Evolutionary conservation across 441 rosid genomes (phyloP).

Genomic region (Jatropha multifida): DNA sequence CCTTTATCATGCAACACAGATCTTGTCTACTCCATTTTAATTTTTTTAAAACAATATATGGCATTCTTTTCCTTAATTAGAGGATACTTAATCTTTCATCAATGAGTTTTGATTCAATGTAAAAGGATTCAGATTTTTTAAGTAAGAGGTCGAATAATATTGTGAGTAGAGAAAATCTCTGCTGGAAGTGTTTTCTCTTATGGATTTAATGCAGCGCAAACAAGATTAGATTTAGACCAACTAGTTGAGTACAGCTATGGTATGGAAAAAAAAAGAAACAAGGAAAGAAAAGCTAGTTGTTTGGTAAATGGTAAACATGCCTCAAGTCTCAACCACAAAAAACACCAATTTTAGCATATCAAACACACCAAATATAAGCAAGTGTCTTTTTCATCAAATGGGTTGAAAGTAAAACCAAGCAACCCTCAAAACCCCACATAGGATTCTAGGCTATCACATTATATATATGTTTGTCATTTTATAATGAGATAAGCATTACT

Average conservation of each 20-base stretch:
- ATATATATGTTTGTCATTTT: slow-evolving; percentile 25
- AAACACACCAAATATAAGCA: slow-evolving; percentile 1
- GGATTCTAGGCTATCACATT: slow-evolving; percentile 56
- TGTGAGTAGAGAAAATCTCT: too few species aligned
- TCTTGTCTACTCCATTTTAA: not conserved
- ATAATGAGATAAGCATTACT: slow-evolving; percentile 16
- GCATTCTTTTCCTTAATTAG: not conserved
- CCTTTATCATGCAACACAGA: slow-evolving; percentile 21
- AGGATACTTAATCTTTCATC: not conserved
- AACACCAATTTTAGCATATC: not conserved
- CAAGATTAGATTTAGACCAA: too few species aligned
- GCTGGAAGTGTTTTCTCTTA: too few species aligned
- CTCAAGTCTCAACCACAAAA: slow-evolving; percentile 21
- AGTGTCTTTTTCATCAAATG: slow-evolving; percentile 29
- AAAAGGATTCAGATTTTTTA: too few species aligned
- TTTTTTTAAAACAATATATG: not conserved
- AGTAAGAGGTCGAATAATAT: too few species aligned
- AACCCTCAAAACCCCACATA: slow-evolving; percentile 44
- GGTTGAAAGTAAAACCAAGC: slow-evolving; percentile 27
- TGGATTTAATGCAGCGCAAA: too few species aligned
- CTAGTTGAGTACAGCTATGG: too few species aligned
- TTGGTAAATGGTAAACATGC: slow-evolving; percentile 21
- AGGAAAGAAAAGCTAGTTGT: not conserved
- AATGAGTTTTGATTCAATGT: too few species aligned
- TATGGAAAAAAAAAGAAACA: too few species aligned